These are phyloP conservation scores for Mallotus nudiflorus DNA, from an alignment of 345 rosid genomes.

Conservation along the genomic window DNA sequence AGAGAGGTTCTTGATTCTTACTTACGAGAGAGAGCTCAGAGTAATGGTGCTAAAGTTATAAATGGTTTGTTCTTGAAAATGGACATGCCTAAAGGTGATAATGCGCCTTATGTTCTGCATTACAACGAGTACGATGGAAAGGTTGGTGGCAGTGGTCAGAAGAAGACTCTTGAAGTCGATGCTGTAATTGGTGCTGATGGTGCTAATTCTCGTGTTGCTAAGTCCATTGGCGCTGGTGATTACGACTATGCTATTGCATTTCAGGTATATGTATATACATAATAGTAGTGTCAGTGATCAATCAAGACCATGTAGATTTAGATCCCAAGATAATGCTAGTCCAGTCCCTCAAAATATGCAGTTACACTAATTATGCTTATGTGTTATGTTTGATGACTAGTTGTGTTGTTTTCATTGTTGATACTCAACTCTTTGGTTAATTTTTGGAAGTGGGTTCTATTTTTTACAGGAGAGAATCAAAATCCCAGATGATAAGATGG, in stretches of 20 bases:
- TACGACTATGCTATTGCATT: slow-evolving; percentile 94
- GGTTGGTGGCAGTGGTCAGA: slow-evolving; percentile 60
- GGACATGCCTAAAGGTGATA: slow-evolving; percentile 57
- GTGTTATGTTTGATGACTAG: no score
- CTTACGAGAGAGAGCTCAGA: slow-evolving; percentile 70
- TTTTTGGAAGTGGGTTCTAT: neutral
- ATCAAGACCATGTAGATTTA: no score
- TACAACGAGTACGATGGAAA: slow-evolving; percentile 79
- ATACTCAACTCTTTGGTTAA: neutral
- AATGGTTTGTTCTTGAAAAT: slow-evolving; percentile 85
- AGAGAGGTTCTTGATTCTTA: slow-evolving; percentile 76
- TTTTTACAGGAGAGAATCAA: slow-evolving; percentile 68
- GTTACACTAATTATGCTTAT: no score
- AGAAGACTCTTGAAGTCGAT: slow-evolving; percentile 83
- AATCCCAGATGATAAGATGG: slow-evolving; percentile 85
- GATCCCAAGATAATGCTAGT: no score
- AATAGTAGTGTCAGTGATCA: no score
- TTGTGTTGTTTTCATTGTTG: no score
- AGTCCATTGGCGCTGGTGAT: slow-evolving; percentile 84
- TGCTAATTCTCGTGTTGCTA: slow-evolving; percentile 92
- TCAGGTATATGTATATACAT: no score
- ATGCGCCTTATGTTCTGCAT: slow-evolving; percentile 63
- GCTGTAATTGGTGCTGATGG: slow-evolving; percentile 97
- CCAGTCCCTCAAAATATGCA: neutral
- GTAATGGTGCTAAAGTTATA: slow-evolving; percentile 73